These are phyloP conservation scores for Pholiota conissans DNA, from an alignment of 768 basidiomycete genomes.

Conservation along the genomic window DNA sequence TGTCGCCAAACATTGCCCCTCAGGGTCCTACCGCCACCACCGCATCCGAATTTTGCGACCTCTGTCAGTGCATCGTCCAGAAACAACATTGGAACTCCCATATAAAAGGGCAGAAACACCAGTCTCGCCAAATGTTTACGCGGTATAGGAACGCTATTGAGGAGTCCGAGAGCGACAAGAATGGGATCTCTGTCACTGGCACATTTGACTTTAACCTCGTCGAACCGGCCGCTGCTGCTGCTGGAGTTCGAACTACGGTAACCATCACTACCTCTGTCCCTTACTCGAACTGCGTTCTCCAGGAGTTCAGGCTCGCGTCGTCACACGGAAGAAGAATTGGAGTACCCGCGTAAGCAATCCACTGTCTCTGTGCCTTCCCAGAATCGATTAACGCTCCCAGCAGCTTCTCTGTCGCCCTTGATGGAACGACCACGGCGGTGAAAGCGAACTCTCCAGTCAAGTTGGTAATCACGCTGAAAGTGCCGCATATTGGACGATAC, in stretches of 20 bases:
- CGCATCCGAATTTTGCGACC: constrained; percentile 23
- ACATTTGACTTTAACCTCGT: constrained; percentile 53
- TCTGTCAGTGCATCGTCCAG: constrained; percentile 26
- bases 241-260: constrained; percentile 18
- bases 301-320: constrained; percentile 29
- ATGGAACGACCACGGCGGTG: constrained; percentile 20
- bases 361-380: not conserved
- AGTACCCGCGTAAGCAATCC: constrained; percentile 24
- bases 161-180: constrained; percentile 55
- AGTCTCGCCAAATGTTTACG: constrained; percentile 35
- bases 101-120: constrained; percentile 27
- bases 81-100: constrained; percentile 35
- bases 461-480: constrained; percentile 33
- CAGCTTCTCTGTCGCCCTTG: constrained; percentile 11
- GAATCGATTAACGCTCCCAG: not conserved
- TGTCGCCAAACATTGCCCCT: constrained; percentile 29
- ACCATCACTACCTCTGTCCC: constrained; percentile 30
- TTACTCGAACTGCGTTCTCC: constrained; percentile 26
- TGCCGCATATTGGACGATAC: constrained; percentile 43
- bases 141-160: constrained; percentile 44
- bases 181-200: constrained; percentile 46
- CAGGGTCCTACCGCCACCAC: constrained; percentile 20
- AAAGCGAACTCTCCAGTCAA: constrained; percentile 22
- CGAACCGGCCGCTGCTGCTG: constrained; percentile 30
- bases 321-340: constrained; percentile 23